Base-by-base conservation (phyloP, 1,284 basidiomycete species). In the Ceratobasidium sp. region DNA sequence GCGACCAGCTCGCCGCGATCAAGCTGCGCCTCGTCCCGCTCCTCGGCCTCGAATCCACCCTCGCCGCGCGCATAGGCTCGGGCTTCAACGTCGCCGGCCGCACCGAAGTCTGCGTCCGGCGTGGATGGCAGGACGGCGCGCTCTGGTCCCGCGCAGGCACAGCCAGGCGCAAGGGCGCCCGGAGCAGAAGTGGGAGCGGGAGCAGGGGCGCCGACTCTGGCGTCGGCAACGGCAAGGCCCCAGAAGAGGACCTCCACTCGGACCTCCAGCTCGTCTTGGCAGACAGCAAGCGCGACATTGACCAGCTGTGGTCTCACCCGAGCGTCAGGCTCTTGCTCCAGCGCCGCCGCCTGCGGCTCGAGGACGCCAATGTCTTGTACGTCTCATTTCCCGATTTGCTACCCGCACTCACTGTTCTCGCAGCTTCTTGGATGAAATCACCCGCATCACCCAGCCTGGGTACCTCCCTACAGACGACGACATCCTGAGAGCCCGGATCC, bases 301-400 rank as follows among this genome's bases (percentile, higher is more conserved):
- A 86, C 51, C 81, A 85, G 37, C 83, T 93, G 1, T 93, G 92
- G 92, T 81, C 82, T 74, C 90, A 92, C 78, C 87, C 86, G n/a
- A 85, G 85, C 1, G 89, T 92, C 31, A 85, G 84, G 77, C 81
- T 84, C 75, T 81, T 92, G 41, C 53, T 92, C 48, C 82, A 85
- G 53, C 81, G 84, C 34, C 85, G 89, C 68, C 89, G 88, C 79
- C 82, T 93, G 76, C 85, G 87, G 74, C 83, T 93, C 6, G 90
- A 93, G 74, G 92, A 93, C 79, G 90, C 88, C n/a, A 90, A 89
- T 0, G 82, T 88, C 29, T 92, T 90, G 92, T 93, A 79, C 79
- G 89, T 85, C 49, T 13, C 19, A 79, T 51, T n/a, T 65, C 31
- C 49, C 1, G 41, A 46, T 5, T 56, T 75, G 51, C 59, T n/a